Evolutionary conservation across 257 asterid species (phyloP).

Genomic region (Ocimum tenuiflorum): DNA sequence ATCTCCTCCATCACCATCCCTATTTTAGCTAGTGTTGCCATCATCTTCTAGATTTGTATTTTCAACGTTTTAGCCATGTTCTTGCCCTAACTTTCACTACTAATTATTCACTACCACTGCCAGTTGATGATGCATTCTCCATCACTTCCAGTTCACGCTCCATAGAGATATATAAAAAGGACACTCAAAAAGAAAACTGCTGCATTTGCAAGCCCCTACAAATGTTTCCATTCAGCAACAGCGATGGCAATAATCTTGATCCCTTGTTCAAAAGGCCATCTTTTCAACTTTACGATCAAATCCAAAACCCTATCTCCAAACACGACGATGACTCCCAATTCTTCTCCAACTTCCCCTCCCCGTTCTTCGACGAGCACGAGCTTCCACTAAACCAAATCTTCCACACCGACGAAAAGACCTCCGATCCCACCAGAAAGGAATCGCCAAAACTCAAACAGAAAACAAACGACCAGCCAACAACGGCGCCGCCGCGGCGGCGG

Average conservation of each 20-base stretch:
- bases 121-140: conserved; percentile 7
- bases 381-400: conserved; percentile 35
- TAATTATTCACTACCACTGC: background rate
- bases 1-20: too few species aligned
- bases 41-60: background rate
- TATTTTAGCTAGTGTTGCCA: background rate
- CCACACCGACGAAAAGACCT: background rate
- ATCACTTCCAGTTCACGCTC: conserved; percentile 4
- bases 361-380: conserved; percentile 45
- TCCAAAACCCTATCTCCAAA: conserved; percentile 25
- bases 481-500: conserved; percentile 2
- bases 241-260: conserved; percentile 27
- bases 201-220: conserved; percentile 15
- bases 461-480: background rate
- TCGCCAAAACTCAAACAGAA: conserved; percentile 1
- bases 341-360: conserved; percentile 35
- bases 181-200: too few species aligned
- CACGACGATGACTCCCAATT: conserved; percentile 21
- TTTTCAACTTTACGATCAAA: conserved; percentile 23
- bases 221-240: conserved; percentile 32
- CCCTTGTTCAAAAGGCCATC: conserved; percentile 18
- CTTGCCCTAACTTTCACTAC: conserved; percentile 27
- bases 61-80: background rate
- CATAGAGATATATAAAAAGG: background rate
- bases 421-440: background rate